phyloP scores from a whole-genome alignment of 305 asterid genomes.

The Fraxinus floribunda region DNA sequence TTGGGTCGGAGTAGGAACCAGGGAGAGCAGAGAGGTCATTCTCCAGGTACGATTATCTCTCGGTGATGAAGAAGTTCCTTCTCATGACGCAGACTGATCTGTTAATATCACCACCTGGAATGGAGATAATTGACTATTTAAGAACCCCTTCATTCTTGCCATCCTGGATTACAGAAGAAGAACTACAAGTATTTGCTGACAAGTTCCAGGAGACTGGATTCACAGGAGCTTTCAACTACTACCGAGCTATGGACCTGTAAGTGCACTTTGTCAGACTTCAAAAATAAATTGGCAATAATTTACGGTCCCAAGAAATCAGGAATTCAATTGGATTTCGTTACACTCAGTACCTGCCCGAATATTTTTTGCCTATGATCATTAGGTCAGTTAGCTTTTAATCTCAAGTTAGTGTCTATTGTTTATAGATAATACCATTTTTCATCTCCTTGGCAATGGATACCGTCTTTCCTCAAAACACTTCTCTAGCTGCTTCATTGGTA shows the following conservation, averaged over 20 bases:
- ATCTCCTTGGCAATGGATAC: neutral
- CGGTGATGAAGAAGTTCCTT: slow-evolving; percentile 45
- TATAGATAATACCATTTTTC: neutral
- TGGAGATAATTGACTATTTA: slow-evolving; percentile 43
- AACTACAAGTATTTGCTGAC: slow-evolving; percentile 45
- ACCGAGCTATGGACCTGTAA: slow-evolving; percentile 49
- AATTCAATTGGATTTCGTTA: neutral
- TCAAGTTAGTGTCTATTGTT: neutral
- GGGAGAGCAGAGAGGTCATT: slow-evolving; percentile 51
- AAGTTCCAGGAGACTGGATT: slow-evolving; percentile 54
- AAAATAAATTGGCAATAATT: neutral
- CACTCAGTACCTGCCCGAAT: neutral
- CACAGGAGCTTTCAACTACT: slow-evolving; percentile 44
- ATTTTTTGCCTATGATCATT: too few relatives aligned
- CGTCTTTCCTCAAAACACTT: neutral
- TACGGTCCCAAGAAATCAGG: neutral
- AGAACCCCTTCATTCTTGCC: slow-evolving; percentile 42
- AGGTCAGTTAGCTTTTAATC: too few relatives aligned
- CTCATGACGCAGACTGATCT: slow-evolving; percentile 35
- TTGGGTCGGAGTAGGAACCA: slow-evolving; percentile 32
- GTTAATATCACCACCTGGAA: slow-evolving; percentile 40
- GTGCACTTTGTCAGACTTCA: neutral
- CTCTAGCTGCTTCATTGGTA: neutral
- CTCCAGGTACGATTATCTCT: slow-evolving; percentile 40
- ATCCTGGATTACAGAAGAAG: slow-evolving; percentile 48